Evolutionary conservation across 2,329 filamentous ascomycete species (phyloP).

Genomic region (Thermothelomyces thermophilus): DNA sequence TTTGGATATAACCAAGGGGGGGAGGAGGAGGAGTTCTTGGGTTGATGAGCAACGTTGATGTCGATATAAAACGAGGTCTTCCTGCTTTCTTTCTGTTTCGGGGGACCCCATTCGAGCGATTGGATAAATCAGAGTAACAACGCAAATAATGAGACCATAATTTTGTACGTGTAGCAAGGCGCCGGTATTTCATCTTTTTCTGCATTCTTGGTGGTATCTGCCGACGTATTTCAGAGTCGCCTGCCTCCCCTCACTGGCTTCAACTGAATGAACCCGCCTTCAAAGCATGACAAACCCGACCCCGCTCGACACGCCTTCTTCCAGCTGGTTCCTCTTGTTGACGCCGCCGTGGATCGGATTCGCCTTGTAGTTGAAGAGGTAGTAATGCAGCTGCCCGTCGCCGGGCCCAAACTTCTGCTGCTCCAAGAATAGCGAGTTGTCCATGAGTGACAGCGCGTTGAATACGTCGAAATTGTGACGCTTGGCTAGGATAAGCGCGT

Average conservation of each 20-base stretch:
- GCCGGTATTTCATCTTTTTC: too few species aligned
- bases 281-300: slow-evolving; percentile 77
- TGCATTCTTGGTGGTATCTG: too few species aligned
- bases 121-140: too few species aligned
- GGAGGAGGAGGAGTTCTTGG: neutral
- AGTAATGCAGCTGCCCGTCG: slow-evolving; percentile 93
- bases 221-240: neutral
- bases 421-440: slow-evolving; percentile 89
- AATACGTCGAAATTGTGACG: slow-evolving; percentile 84
- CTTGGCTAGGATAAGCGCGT: slow-evolving; percentile 84
- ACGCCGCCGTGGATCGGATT: slow-evolving; percentile 81
- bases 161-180: too few species aligned
- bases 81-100: too few species aligned
- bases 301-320: slow-evolving; percentile 72
- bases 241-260: neutral
- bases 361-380: slow-evolving; percentile 94
- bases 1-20: neutral
- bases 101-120: too few species aligned
- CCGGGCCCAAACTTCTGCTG: slow-evolving; percentile 92
- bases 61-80: too few species aligned
- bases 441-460: slow-evolving; percentile 87
- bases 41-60: too few species aligned
- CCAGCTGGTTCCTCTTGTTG: slow-evolving; percentile 68
- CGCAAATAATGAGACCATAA: too few species aligned
- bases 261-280: neutral